Base-by-base conservation (phyloP, 257 asterid genomes). In the Scutellaria minor region DNA sequence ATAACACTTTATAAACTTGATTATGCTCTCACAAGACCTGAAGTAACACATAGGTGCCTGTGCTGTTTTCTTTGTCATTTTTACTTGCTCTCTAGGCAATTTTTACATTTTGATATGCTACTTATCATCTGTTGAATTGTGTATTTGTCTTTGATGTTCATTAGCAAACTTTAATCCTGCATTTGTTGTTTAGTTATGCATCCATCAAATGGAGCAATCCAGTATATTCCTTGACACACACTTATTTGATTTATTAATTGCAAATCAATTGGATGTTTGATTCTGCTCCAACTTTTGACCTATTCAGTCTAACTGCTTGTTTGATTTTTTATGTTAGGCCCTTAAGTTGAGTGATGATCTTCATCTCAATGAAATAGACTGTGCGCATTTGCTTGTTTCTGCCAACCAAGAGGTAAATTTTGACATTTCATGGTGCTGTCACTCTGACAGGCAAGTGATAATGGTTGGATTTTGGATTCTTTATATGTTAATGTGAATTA, bases 291-390 rank as follows among this genome's bases (percentile, higher is more conserved):
- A 59, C n/a, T 64, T 55, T 50, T 77, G 68, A 7, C 64, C 68
- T 13, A n/a, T 66, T 71, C 53, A 20, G 46, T 81, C 74, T 72
- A 68, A 72, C 47, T 75, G 59, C 66, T 18, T 66, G 66, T 27
- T 77, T 44, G 58, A 73, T 58, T 74, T 82, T 81, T 53, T 59
- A 24, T 73, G 56, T 56, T 76, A 94, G 18, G 18, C 18, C 18
- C 18, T 18, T 18, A 18, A 18, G 18, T 18, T 18, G 18, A 18
- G 18, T 18, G 18, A 18, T 18, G 18, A 18, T 18, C 18, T 18
- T 18, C 18, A 18, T 18, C 18, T 18, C 18, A 18, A 18, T 18
- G 18, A 18, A 18, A 18, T 18, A 18, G 18, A 18, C 18, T 18
- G 0, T 18, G 18, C 0, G 18, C 18, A 18, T 18, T 18, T 18